phyloP scores from a whole-genome alignment of 2,329 filamentous ascomycete genomes.

The Ambrosiella beaveri region DNA sequence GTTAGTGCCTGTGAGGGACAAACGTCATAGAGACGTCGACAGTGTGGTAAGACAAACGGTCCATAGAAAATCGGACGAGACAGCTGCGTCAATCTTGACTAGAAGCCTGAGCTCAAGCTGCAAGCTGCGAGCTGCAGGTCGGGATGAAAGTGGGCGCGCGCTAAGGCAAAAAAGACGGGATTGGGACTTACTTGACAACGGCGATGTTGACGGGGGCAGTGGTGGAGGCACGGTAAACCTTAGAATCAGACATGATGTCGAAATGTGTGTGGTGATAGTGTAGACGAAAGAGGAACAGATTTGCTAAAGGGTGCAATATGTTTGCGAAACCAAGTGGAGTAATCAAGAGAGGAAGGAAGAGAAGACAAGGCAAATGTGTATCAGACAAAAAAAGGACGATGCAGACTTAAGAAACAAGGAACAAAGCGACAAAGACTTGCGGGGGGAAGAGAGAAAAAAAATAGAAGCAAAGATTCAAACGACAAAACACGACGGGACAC shows the following conservation, averaged over 20 bases:
- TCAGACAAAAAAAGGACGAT: not conserved
- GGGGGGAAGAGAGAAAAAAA: not conserved
- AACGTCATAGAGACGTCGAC: not conserved
- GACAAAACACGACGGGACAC: not conserved
- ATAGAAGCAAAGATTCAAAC: not conserved
- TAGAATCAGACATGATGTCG: conserved; percentile 28
- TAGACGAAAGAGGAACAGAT: not conserved
- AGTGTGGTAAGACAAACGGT: not conserved
- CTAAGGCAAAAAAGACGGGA: not conserved
- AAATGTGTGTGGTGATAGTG: not conserved
- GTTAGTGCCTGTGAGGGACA: not conserved
- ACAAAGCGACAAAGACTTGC: not conserved
- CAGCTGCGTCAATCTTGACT: not conserved
- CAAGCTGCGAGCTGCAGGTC: not conserved
- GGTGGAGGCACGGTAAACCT: conserved; percentile 79
- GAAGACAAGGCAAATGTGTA: not conserved
- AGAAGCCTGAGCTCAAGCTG: not conserved
- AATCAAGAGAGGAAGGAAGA: not conserved
- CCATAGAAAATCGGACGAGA: not conserved
- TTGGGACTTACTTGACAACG: conserved; percentile 61
- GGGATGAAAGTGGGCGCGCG: not conserved
- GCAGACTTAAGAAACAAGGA: not conserved
- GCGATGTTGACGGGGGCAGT: conserved; percentile 97
- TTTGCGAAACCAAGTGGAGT: not conserved
- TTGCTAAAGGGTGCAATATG: not conserved